Evolutionary conservation across 2,329 filamentous ascomycete species (phyloP).

Genomic region (Aspergillus sp.): DNA sequence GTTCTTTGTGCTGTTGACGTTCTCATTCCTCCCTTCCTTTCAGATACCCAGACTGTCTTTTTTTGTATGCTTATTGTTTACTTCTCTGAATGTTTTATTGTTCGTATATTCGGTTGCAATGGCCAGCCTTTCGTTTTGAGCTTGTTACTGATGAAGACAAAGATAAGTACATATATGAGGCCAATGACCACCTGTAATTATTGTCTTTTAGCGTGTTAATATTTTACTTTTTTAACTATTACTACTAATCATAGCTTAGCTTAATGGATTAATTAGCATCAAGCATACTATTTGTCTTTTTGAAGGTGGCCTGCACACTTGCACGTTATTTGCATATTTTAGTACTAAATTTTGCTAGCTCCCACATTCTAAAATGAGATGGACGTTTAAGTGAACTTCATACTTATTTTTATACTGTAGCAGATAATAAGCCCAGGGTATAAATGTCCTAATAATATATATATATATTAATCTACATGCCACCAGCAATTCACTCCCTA

Average conservation of each 20-base stretch:
- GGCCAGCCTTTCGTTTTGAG: background rate
- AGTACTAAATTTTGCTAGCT: no score
- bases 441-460: no score
- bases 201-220: background rate
- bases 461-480: no score
- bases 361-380: no score
- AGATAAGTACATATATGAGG: constrained; percentile 6
- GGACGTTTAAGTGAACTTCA: no score
- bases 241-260: background rate
- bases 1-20: constrained; percentile 17
- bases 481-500: no score
- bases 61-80: constrained; percentile 9
- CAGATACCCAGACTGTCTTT: constrained; percentile 28
- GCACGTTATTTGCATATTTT: no score
- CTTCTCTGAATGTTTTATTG: background rate
- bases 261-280: background rate
- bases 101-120: background rate
- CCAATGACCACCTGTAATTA: background rate
- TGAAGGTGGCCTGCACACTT: no score
- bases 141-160: constrained; percentile 6
- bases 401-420: no score
- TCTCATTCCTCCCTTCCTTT: constrained; percentile 14
- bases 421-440: no score
- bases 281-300: background rate
- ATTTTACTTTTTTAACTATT: background rate